Percentiles rank a stretch among this genome's conserved stretches.
Conservation (phyloP, 2,329 filamentous ascomycete genomes). For the Emmonsiellopsis sp. region DNA sequence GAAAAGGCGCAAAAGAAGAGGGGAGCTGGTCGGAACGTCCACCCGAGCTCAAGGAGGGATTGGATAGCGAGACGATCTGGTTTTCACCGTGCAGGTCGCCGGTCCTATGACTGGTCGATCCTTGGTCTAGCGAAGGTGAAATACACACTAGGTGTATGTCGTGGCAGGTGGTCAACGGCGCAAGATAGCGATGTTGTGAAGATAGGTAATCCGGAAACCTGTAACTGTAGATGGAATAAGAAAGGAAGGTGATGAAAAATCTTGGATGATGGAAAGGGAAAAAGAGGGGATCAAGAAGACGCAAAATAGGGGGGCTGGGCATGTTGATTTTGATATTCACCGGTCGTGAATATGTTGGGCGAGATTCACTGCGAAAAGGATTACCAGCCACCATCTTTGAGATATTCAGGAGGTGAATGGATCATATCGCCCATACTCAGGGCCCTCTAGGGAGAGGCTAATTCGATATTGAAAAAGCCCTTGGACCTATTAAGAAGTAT, state of each 20-base stretch:
- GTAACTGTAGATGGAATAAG: neutral
- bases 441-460: neutral
- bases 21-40: too few relatives aligned
- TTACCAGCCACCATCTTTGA: neutral
- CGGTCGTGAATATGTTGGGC: neutral
- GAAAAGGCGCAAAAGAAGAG: too few relatives aligned
- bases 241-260: neutral
- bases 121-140: too few relatives aligned
- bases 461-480: neutral
- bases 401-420: neutral
- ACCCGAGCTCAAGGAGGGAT: too few relatives aligned
- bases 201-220: neutral
- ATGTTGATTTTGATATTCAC: conserved; percentile 3
- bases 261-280: neutral
- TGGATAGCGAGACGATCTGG: too few relatives aligned
- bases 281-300: neutral
- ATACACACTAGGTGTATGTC: too few relatives aligned
- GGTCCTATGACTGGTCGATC: too few relatives aligned
- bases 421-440: neutral
- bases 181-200: neutral
- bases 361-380: neutral
- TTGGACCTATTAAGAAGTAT: neutral
- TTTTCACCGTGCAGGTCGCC: too few relatives aligned
- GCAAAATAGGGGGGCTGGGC: conserved; percentile 1
- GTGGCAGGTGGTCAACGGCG: too few relatives aligned